phyloP scores from a whole-genome alignment of 345 rosid genomes.

The Arabidopsis thaliana region TAIR10.1 NC_003076.8:8620501-8621000 shows the following conservation, averaged over 20 bases:
- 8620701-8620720: neutral
- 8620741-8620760: neutral
- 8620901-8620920: slow-evolving; percentile 11
- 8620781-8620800: neutral
- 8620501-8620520: too few species aligned
- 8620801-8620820: neutral
- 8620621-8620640: neutral
- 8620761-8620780: neutral
- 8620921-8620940: slow-evolving; percentile 1
- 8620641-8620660: neutral
- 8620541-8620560: too few species aligned
- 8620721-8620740: neutral
- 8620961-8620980: neutral
- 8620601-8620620: neutral
- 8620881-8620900: slow-evolving; percentile 1
- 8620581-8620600: neutral
- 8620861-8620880: neutral
- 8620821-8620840: neutral
- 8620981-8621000: neutral
- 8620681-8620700: neutral
- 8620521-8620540: too few species aligned
- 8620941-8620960: neutral
- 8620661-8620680: slow-evolving; percentile 12
- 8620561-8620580: neutral
- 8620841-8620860: neutral